A percentile compares a stretch with the other conserved stretches of the same genome.
Evolutionary conservation across 1,284 basidiomycete species (phyloP).

Genomic region (Veloporphyrellus conicus): DNA sequence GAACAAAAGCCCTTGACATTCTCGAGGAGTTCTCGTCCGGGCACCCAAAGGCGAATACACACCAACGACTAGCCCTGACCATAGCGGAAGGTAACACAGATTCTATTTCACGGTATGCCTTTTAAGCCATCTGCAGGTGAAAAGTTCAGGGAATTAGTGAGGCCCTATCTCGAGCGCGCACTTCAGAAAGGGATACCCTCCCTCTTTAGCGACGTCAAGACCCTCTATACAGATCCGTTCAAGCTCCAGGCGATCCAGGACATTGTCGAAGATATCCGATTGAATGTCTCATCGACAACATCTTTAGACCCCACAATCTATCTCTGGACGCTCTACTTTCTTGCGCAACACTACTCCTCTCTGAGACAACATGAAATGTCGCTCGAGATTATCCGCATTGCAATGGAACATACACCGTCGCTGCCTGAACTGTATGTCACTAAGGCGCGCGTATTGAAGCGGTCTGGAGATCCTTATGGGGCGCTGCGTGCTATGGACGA

Average conservation of each 20-base stretch:
- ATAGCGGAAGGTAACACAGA: slow-evolving; percentile 50
- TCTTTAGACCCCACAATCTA: slow-evolving; percentile 76
- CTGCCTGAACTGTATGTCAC: slow-evolving; percentile 88
- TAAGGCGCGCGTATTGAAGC: slow-evolving; percentile 82
- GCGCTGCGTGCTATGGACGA: slow-evolving; percentile 80
- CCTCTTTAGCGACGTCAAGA: slow-evolving; percentile 89
- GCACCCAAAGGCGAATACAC: slow-evolving; percentile 68
- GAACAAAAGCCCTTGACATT: slow-evolving; percentile 51
- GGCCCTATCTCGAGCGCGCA: slow-evolving; percentile 68
- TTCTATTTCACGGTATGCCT: background rate
- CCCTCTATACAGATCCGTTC: slow-evolving; percentile 64
- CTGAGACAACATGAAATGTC: slow-evolving; percentile 55
- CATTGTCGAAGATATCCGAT: slow-evolving; percentile 58
- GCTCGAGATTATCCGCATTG: slow-evolving; percentile 61
- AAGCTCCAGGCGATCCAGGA: slow-evolving; percentile 72
- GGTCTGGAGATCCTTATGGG: slow-evolving; percentile 74
- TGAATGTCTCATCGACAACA: slow-evolving; percentile 35
- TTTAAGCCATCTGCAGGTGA: slow-evolving; percentile 39
- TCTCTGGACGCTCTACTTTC: slow-evolving; percentile 94
- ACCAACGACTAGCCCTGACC: slow-evolving; percentile 67
- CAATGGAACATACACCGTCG: slow-evolving; percentile 86
- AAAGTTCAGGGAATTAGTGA: slow-evolving; percentile 64
- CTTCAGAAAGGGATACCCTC: slow-evolving; percentile 89
- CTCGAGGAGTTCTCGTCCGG: slow-evolving; percentile 60
- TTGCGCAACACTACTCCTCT: slow-evolving; percentile 86